Conservation (phyloP, 441 rosid genomes). For the Erodium trifolium region DNA sequence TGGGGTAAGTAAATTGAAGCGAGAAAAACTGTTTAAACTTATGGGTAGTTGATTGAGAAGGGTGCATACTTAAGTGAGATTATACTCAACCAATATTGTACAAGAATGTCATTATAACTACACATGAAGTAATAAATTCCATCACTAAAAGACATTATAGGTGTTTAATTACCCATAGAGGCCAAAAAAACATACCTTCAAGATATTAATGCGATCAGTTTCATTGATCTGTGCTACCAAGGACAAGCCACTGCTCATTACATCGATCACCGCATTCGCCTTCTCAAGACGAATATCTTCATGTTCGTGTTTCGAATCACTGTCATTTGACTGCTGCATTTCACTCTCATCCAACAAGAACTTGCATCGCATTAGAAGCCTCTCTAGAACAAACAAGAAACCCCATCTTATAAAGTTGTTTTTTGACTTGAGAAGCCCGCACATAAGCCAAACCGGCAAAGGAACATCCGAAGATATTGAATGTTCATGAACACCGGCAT, state of each 20-base stretch:
- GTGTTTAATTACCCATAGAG: no score
- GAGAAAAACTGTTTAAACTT: no score
- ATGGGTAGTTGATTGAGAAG: no score
- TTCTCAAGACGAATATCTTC: conserved; percentile 68
- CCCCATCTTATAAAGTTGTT: conserved; percentile 75
- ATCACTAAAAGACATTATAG: not conserved
- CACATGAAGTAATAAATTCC: not conserved
- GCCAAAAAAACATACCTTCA: conserved; percentile 56
- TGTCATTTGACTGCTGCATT: conserved; percentile 45
- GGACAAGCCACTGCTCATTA: conserved; percentile 90
- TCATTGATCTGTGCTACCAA: conserved; percentile 84
- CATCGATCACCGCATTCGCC: conserved; percentile 90
- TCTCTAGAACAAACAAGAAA: conserved; percentile 75
- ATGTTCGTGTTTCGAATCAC: conserved; percentile 31
- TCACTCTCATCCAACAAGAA: conserved; percentile 87
- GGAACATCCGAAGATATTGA: conserved; percentile 66
- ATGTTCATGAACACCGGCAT: conserved; percentile 61
- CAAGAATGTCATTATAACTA: no score
- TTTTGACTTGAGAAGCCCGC: conserved; percentile 91
- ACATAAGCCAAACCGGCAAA: conserved; percentile 72
- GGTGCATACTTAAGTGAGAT: no score
- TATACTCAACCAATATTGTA: no score
- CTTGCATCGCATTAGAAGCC: conserved; percentile 94
- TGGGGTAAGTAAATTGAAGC: no score
- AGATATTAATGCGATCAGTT: conserved; percentile 82